A percentile compares a stretch with the other conserved stretches of the same genome.
These are phyloP conservation scores for Aureobasidium pullulans DNA, from an alignment of 2,329 filamentous ascomycete genomes.

Conservation along the genomic window DNA sequence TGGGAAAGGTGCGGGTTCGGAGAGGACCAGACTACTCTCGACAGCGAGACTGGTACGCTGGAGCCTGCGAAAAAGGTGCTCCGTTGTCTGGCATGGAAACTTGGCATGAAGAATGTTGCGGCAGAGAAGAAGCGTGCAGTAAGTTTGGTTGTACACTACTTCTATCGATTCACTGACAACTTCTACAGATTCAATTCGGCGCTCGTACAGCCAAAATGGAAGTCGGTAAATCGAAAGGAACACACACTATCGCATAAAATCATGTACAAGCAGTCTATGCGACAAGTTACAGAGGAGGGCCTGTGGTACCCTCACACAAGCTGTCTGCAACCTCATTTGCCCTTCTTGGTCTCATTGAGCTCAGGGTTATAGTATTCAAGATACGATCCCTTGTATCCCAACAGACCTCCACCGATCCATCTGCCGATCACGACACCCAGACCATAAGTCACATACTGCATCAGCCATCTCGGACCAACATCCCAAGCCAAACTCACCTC, in stretches of 20 bases:
- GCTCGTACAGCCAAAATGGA: slow-evolving; percentile 43
- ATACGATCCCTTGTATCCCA: slow-evolving; percentile 16
- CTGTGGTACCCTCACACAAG: too few species aligned
- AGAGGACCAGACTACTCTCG: slow-evolving; percentile 19
- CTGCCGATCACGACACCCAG: slow-evolving; percentile 23
- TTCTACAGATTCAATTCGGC: slow-evolving; percentile 36
- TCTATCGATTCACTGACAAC: not conserved
- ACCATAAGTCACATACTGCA: slow-evolving; percentile 18
- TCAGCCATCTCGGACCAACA: slow-evolving; percentile 21
- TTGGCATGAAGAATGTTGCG: slow-evolving; percentile 66
- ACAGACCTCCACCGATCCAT: slow-evolving; percentile 16
- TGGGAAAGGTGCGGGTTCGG: slow-evolving; percentile 83
- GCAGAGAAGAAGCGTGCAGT: slow-evolving; percentile 90
- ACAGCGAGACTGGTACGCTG: slow-evolving; percentile 33
- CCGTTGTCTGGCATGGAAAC: slow-evolving; percentile 63
- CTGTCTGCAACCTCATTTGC: not conserved
- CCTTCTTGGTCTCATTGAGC: slow-evolving; percentile 12
- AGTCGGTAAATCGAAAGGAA: slow-evolving; percentile 41
- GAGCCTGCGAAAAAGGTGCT: slow-evolving; percentile 78
- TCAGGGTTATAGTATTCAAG: slow-evolving; percentile 16
- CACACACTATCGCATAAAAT: slow-evolving; percentile 29
- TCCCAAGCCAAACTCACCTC: slow-evolving; percentile 24
- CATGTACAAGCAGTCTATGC: not conserved
- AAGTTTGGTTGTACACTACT: slow-evolving; percentile 29
- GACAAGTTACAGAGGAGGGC: too few species aligned